phyloP scores from a whole-genome alignment of 2,329 filamentous ascomycete genomes.

The Paecilomyces fulvus region DNA sequence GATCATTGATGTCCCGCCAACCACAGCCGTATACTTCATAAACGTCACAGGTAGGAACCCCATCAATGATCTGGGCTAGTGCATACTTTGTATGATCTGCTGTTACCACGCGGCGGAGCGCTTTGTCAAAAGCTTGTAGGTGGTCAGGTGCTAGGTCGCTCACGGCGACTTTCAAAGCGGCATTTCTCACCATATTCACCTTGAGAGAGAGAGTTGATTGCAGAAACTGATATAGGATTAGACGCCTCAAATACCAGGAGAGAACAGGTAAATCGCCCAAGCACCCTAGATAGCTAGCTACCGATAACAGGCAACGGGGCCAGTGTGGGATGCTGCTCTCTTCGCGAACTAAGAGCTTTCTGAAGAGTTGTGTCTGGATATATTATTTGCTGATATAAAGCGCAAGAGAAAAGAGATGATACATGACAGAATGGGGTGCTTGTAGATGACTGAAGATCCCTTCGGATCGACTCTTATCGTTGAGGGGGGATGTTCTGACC shows the following conservation, averaged over 20 bases:
- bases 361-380: not conserved
- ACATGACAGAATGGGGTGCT: no score
- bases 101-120: constrained; percentile 1
- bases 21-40: not conserved
- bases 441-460: no score
- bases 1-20: not conserved
- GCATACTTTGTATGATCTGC: constrained; percentile 1
- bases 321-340: not conserved
- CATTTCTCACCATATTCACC: not conserved
- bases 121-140: not conserved
- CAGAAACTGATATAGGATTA: not conserved
- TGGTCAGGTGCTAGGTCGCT: constrained; percentile 2
- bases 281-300: no score
- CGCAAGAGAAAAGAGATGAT: not conserved
- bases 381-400: not conserved
- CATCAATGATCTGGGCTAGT: constrained; percentile 7
- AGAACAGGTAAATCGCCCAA: no score
- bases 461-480: no score
- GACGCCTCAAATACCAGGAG: no score
- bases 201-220: not conserved
- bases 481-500: not conserved
- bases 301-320: not conserved
- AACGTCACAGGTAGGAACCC: constrained; percentile 6
- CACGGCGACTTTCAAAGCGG: not conserved
- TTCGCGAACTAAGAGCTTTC: not conserved